Conservation (phyloP, 1,284 basidiomycete species). For the Ganoderma lucidum region DNA sequence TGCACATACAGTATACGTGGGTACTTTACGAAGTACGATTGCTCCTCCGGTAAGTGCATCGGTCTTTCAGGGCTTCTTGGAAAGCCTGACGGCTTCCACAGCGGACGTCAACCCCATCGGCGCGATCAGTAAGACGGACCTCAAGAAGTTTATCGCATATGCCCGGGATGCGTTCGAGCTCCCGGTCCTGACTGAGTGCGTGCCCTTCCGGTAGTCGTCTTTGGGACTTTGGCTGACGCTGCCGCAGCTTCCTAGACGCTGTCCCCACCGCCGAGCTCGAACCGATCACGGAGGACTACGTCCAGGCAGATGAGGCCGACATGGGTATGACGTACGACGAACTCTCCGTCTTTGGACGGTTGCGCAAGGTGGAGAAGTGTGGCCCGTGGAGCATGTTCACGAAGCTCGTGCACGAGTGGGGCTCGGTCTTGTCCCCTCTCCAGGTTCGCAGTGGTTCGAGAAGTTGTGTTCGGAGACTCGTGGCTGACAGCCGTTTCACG, state of each 20-base stretch:
- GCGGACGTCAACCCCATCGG: conserved; percentile 99
- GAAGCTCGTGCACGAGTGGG: conserved; percentile 95
- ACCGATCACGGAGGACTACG: conserved; percentile 92
- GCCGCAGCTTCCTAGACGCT: conserved; percentile 85
- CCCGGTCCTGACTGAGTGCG: conserved; percentile 82
- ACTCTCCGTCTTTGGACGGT: conserved; percentile 90
- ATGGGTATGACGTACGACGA: conserved; percentile 99
- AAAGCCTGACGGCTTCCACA: conserved; percentile 41
- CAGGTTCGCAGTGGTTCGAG: conserved; percentile 59
- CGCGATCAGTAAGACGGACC: conserved; percentile 96
- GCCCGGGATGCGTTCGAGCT: conserved; percentile 83
- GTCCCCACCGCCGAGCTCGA: conserved; percentile 97
- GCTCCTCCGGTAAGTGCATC: conserved; percentile 70
- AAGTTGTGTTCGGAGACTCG: not conserved
- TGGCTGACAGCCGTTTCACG: not conserved
- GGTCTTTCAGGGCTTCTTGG: not conserved
- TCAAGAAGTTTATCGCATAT: conserved; percentile 95
- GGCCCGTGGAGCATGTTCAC: conserved; percentile 98
- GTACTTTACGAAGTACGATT: conserved; percentile 98
- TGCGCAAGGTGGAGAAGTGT: conserved; percentile 96
- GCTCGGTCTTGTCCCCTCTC: conserved; percentile 76
- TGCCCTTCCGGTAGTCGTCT: conserved; percentile 5
- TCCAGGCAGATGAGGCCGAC: conserved; percentile 97
- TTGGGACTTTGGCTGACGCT: not conserved
- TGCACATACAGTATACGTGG: conserved; percentile 77